Evolutionary conservation across 148 eudicot genomes (phyloP), one percentile per base, ranked within the genome.

Genomic region (Arctostaphylos glauca): DNA sequence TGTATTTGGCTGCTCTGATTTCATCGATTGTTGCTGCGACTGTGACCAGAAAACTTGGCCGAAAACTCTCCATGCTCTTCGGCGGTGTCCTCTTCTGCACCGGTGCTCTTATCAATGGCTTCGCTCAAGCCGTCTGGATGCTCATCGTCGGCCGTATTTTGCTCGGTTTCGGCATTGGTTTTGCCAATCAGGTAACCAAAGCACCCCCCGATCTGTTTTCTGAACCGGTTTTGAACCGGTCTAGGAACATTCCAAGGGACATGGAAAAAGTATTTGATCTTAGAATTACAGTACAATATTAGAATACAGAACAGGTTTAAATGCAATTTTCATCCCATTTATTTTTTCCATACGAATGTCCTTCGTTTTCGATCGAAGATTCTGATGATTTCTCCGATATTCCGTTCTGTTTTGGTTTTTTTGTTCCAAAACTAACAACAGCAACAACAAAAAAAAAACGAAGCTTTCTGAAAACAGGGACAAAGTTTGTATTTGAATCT

Each of bases 81-180:
- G 95, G 98, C 2, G 95, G 95, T 19, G n/a, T 91, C 0, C 82
- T 94, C 10, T 94, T 94, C 56, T 90, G 88, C 25, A 84, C 80
- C 50, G 94, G 98, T 2, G 95, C 95, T 10, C 58, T 94, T 46
- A 80, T 94, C 56, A 92, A 90, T 67, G 95, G 90, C 18, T 88
- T 92, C 23, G 94, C 95, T 3, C 77, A 86, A 21, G 66, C 74
- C 0, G 92, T 94, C 25, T 88, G 90, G 71, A 92, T 92, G 98
- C 91, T 94, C 15, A 91, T 92, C 59, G 73, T 94, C 52, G 98
- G 98, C 55, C 94, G 98, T 71, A 90, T 94, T 84, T 78, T 94
- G 12, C 93, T 94, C 3, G 95, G 98, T 88, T 91, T 91, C 60
- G 95, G 95, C 55, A 89, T 94, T 12, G 95, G 95, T 46, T 92